These are phyloP conservation scores for Discostella pseudostelligera DNA, from an alignment of 108 stramenopile species.

Conservation along the genomic window DNA sequence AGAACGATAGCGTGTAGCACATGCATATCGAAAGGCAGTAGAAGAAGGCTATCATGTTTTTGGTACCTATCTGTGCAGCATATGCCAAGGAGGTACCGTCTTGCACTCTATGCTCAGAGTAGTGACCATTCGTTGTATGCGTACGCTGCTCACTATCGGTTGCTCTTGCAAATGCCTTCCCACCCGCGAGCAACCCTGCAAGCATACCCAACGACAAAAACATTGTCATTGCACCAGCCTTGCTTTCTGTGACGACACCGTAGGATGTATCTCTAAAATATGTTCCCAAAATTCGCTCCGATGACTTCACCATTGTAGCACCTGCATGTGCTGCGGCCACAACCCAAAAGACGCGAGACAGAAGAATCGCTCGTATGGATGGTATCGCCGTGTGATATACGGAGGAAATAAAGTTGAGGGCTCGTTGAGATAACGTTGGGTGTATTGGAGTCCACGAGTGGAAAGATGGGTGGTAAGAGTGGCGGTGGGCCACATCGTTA, in stretches of 20 bases:
- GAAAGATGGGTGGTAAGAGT: conserved; percentile 9
- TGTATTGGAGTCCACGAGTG: conserved; percentile 3
- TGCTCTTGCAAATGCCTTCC: conserved; percentile 55
- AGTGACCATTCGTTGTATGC: not conserved
- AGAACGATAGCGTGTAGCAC: conserved; percentile 67
- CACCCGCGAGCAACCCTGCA: conserved; percentile 64
- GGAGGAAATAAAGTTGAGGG: conserved; percentile 15
- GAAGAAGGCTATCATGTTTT: conserved; percentile 62
- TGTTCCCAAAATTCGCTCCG: conserved; percentile 66
- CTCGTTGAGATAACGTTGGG: conserved; percentile 12
- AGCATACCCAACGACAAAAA: conserved; percentile 71
- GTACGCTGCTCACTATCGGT: conserved; percentile 47
- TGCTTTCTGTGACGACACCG: conserved; percentile 53
- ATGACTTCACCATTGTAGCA: conserved; percentile 64
- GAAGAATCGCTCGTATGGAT: conserved; percentile 56
- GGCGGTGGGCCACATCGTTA: conserved; percentile 9
- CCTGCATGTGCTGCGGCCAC: conserved; percentile 80
- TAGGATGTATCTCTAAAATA: conserved; percentile 75
- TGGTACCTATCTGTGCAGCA: conserved; percentile 39
- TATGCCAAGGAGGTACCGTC: conserved; percentile 10
- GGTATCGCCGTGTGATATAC: conserved; percentile 47
- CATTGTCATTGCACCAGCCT: conserved; percentile 63
- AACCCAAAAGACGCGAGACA: conserved; percentile 75
- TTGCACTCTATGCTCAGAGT: conserved; percentile 5
- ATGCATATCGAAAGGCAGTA: conserved; percentile 70